These are phyloP conservation scores for Eruca vesicaria DNA, from an alignment of 441 rosid genomes.

Conservation along the genomic window DNA sequence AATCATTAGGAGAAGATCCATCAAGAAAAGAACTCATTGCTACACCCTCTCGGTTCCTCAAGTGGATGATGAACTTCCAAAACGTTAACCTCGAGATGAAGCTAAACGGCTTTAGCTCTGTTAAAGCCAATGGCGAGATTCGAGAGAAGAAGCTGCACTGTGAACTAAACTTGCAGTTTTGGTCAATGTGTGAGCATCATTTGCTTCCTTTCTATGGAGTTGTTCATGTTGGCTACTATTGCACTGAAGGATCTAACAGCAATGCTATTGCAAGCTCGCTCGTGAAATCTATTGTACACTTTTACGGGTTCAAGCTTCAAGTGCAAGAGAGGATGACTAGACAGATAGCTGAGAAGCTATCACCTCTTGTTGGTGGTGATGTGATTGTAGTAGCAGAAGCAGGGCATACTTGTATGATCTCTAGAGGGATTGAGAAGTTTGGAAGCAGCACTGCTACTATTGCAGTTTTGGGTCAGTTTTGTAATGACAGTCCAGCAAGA, in stretches of 20 bases:
- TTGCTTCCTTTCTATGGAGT: constrained; percentile 92
- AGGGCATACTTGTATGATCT: constrained; percentile 88
- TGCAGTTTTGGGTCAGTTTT: constrained; percentile 82
- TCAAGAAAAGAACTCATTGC: constrained; percentile 72
- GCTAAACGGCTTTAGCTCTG: constrained; percentile 43
- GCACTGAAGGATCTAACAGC: constrained; percentile 47
- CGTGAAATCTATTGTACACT: constrained; percentile 75
- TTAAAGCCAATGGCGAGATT: constrained; percentile 38
- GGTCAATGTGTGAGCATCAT: constrained; percentile 98
- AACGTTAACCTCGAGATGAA: constrained; percentile 57
- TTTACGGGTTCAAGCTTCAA: constrained; percentile 94
- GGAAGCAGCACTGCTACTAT: constrained; percentile 87
- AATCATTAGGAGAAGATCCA: constrained; percentile 86
- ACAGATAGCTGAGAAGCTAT: constrained; percentile 82
- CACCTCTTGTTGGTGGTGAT: constrained; percentile 70
- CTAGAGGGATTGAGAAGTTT: constrained; percentile 88
- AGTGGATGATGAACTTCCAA: constrained; percentile 86
- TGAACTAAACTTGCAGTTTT: constrained; percentile 68
- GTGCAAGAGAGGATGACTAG: constrained; percentile 93
- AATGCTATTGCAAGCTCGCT: constrained; percentile 43
- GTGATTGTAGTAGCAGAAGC: constrained; percentile 94
- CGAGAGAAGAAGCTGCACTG: constrained; percentile 39
- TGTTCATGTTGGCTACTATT: constrained; percentile 81
- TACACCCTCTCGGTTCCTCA: constrained; percentile 70
- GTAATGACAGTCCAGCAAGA: constrained; percentile 58